Percentiles rank a stretch among this genome's conserved stretches.
These are phyloP conservation scores for Claviceps sp. DNA, from an alignment of 2,329 filamentous ascomycete species.

Conservation along the genomic window DNA sequence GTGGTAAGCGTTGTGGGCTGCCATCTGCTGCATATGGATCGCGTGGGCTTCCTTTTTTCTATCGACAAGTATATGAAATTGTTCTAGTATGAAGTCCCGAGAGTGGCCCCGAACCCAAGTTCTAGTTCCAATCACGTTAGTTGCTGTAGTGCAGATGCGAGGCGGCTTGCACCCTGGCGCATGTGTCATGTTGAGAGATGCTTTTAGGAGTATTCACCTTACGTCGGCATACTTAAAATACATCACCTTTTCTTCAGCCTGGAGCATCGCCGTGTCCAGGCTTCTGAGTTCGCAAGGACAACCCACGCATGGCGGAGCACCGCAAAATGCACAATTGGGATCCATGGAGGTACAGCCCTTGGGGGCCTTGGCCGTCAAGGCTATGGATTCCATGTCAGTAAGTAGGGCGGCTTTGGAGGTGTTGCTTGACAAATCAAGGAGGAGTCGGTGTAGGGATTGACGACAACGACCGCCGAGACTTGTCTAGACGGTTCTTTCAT, in stretches of 20 bases:
- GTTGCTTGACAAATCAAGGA: not conserved
- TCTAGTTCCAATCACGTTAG: conserved; percentile 23
- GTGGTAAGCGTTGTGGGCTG: conserved; percentile 40
- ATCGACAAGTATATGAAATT: conserved; percentile 48
- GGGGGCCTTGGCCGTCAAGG: conserved; percentile 22
- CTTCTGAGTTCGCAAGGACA: conserved; percentile 57
- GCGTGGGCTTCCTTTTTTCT: conserved; percentile 45
- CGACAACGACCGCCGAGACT: not conserved
- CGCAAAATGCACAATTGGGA: conserved; percentile 56
- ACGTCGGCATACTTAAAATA: conserved; percentile 48
- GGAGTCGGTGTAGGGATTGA: not conserved
- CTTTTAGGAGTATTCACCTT: conserved; percentile 30
- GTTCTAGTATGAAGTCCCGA: conserved; percentile 54
- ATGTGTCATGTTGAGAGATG: not conserved
- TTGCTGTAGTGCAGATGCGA: not conserved
- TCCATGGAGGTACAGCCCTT: conserved; percentile 50
- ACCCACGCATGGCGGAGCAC: conserved; percentile 40
- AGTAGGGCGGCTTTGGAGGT: conserved; percentile 1
- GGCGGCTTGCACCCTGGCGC: not conserved
- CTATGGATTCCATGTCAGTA: conserved; percentile 41
- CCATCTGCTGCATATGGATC: conserved; percentile 41
- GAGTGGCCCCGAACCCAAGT: conserved; percentile 52
- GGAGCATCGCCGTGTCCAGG: conserved; percentile 46
- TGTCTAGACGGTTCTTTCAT: not conserved
- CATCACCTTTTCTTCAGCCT: conserved; percentile 53